Evolutionary conservation across 78 protist genomes (phyloP).

Genomic region (Guillardia theta): DNA sequence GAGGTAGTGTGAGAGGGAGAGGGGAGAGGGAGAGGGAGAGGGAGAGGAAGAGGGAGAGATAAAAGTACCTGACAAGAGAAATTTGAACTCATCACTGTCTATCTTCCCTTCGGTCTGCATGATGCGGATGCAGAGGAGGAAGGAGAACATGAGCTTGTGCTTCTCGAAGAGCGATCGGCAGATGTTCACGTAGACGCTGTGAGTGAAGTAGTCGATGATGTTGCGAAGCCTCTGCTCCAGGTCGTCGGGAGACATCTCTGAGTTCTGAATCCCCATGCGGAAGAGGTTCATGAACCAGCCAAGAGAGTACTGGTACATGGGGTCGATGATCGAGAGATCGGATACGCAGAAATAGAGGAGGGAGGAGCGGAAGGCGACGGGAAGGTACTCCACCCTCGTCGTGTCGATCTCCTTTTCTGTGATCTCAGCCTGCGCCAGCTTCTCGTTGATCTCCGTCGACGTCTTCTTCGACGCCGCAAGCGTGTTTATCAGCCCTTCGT

Average conservation of each 20-base stretch:
- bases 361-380: constrained; percentile 66
- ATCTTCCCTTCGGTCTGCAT: constrained; percentile 30
- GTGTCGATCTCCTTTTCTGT: constrained; percentile 70
- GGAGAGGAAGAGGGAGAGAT: no score
- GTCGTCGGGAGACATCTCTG: constrained; percentile 46
- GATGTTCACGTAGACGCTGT: constrained; percentile 72
- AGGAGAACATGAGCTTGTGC: constrained; percentile 82
- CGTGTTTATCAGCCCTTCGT: constrained; percentile 67
- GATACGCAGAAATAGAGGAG: constrained; percentile 84
- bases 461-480: constrained; percentile 77
- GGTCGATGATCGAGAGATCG: constrained; percentile 75
- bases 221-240: constrained; percentile 49
- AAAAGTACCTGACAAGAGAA: constrained; percentile 70
- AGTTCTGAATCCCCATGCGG: constrained; percentile 52
- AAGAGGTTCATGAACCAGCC: constrained; percentile 81
- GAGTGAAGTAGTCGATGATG: constrained; percentile 69
- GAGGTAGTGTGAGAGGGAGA: no score
- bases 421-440: constrained; percentile 66
- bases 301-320: constrained; percentile 93
- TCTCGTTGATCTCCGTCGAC: constrained; percentile 43
- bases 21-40: no score
- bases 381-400: constrained; percentile 58
- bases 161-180: constrained; percentile 85
- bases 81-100: constrained; percentile 63
- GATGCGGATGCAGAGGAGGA: constrained; percentile 59